These are phyloP conservation scores for Suillus clintonianus DNA, from an alignment of 768 basidiomycete species.

Conservation along the genomic window DNA sequence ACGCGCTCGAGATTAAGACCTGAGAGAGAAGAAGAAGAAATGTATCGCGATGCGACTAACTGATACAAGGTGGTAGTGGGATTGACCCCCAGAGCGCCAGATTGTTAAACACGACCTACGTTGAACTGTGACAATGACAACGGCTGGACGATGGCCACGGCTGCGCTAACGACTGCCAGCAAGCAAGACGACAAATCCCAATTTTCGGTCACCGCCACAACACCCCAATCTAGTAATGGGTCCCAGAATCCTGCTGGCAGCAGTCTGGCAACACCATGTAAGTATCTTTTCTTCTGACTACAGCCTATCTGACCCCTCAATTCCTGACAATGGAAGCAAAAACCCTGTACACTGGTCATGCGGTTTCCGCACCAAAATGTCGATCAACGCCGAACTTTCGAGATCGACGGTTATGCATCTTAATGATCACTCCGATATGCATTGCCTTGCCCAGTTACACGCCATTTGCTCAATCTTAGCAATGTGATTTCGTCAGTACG, in stretches of 20 bases:
- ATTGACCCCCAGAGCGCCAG: not conserved
- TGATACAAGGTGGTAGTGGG: not conserved
- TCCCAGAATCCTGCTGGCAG: not conserved
- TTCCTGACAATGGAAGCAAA: not conserved
- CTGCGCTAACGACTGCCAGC: constrained; percentile 34
- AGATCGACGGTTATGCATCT: not conserved
- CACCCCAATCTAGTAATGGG: constrained; percentile 1
- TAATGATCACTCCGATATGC: not conserved
- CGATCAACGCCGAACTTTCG: not conserved
- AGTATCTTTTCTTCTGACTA: not conserved
- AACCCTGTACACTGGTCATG: not conserved
- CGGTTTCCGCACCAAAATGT: not conserved
- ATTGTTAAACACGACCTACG: not conserved
- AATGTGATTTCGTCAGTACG: not conserved
- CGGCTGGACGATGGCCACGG: constrained; percentile 25
- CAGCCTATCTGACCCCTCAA: not conserved
- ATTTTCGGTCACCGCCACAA: constrained; percentile 18
- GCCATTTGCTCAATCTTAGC: not conserved
- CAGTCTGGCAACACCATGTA: not conserved
- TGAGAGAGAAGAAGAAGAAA: not conserved
- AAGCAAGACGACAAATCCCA: constrained; percentile 21
- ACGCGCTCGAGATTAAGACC: not conserved
- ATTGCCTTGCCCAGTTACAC: not conserved
- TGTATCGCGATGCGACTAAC: constrained; percentile 2
- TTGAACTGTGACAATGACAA: constrained; percentile 8